phyloP scores from a whole-genome alignment of 441 rosid species.

The Monsonia emarginata region DNA sequence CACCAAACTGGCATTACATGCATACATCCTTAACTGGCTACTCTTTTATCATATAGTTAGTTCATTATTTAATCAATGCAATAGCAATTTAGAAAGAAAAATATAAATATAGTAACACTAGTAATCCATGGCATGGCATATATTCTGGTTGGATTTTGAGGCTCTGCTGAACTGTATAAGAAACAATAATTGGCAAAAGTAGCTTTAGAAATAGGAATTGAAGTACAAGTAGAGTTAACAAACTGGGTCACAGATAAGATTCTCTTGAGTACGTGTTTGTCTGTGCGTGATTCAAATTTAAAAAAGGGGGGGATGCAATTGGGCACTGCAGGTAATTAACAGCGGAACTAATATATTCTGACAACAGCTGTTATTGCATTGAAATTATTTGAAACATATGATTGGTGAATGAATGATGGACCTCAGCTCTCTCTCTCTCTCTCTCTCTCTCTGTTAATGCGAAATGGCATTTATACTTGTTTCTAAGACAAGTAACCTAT shows the following conservation, averaged over 20 bases:
- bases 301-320: too few species aligned
- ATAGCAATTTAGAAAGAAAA: not conserved
- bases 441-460: not conserved
- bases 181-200: not conserved
- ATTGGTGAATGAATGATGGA: not conserved
- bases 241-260: not conserved
- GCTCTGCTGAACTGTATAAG: not conserved
- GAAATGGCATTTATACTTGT: not conserved
- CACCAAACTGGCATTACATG: too few species aligned
- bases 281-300: not conserved
- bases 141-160: not conserved
- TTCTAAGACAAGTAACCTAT: not conserved
- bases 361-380: not conserved
- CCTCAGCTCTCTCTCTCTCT: not conserved
- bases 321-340: too few species aligned
- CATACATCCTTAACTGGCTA: too few species aligned
- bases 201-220: not conserved
- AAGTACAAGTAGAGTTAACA: too few species aligned
- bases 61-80: not conserved
- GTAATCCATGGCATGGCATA: not conserved
- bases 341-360: too few species aligned
- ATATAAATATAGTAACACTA: too few species aligned
- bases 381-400: not conserved
- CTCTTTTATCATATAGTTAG: too few species aligned
- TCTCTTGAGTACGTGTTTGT: not conserved